Conservation (phyloP, 2,329 filamentous ascomycete species). For the Fusarium phyllophilum region DNA sequence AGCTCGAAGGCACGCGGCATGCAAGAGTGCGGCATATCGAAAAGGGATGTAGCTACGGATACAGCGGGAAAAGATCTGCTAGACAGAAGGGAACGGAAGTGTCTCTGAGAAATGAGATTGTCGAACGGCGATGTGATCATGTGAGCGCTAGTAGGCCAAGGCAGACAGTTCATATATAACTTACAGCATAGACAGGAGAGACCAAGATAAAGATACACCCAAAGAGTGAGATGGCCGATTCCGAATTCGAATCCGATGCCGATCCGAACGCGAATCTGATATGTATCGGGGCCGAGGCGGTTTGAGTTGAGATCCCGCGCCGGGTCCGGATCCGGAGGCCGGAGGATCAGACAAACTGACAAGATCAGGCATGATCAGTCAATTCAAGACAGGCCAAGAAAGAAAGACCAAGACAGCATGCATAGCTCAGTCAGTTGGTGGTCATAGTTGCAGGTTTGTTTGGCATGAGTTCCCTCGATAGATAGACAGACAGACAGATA, state of each 20-base stretch:
- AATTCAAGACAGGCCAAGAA: not conserved
- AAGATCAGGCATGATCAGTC: not conserved
- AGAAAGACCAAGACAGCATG: not conserved
- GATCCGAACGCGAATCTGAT: not conserved
- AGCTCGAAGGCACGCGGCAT: not conserved
- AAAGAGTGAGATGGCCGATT: not conserved
- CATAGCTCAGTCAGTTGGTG: too few species aligned
- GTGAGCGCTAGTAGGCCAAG: slow-evolving; percentile 5
- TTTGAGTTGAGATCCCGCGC: not conserved
- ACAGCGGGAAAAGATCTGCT: not conserved
- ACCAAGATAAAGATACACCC: not conserved
- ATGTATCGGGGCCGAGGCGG: slow-evolving; percentile 8
- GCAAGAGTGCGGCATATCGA: slow-evolving; percentile 7
- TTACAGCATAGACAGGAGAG: not conserved
- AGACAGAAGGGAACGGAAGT: not conserved
- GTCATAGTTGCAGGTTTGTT: not conserved
- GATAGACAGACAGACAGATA: not conserved
- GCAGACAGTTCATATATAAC: not conserved
- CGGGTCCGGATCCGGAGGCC: slow-evolving; percentile 10
- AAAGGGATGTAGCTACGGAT: not conserved
- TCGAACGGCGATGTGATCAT: slow-evolving; percentile 17
- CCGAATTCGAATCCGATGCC: not conserved
- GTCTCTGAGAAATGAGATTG: slow-evolving; percentile 10
- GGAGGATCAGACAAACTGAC: not conserved
- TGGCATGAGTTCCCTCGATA: not conserved